These are phyloP conservation scores for Xylariaceae sp. DNA, from an alignment of 2,329 filamentous ascomycete genomes.

Conservation along the genomic window DNA sequence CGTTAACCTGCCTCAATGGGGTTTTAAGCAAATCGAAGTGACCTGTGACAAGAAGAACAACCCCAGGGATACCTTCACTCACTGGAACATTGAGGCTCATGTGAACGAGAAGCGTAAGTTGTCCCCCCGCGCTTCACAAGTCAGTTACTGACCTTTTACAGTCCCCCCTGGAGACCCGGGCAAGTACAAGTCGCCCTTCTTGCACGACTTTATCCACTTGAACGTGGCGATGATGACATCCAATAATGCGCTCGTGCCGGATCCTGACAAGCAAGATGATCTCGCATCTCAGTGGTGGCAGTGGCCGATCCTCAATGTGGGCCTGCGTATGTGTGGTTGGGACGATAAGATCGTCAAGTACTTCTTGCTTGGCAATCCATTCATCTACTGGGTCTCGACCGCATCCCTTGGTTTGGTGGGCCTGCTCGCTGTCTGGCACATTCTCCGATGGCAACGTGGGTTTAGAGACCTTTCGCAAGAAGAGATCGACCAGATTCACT, in stretches of 20 bases:
- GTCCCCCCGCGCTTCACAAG: not conserved
- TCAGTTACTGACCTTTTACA: slow-evolving; percentile 34
- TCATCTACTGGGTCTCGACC: slow-evolving; percentile 94
- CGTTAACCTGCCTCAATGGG: slow-evolving; percentile 95
- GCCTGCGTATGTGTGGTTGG: slow-evolving; percentile 98
- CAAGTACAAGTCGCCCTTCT: slow-evolving; percentile 92
- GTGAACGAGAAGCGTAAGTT: slow-evolving; percentile 84
- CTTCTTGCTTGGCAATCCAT: slow-evolving; percentile 93
- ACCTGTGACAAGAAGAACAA: slow-evolving; percentile 93
- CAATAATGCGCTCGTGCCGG: slow-evolving; percentile 95
- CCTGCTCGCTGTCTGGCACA: slow-evolving; percentile 73
- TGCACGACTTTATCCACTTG: slow-evolving; percentile 94
- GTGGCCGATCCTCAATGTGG: slow-evolving; percentile 93
- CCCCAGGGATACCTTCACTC: slow-evolving; percentile 86
- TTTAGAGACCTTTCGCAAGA: slow-evolving; percentile 72
- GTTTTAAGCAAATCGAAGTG: slow-evolving; percentile 98
- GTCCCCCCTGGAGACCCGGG: slow-evolving; percentile 84
- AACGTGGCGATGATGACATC: slow-evolving; percentile 99
- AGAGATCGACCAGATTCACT: slow-evolving; percentile 93
- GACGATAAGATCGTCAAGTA: slow-evolving; percentile 94
- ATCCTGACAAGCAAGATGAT: slow-evolving; percentile 98
- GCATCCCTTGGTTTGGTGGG: slow-evolving; percentile 68
- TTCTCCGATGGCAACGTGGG: slow-evolving; percentile 92
- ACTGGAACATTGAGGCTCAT: slow-evolving; percentile 98
- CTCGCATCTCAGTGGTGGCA: slow-evolving; percentile 97